phyloP scores from a whole-genome alignment of 1,284 basidiomycete species.

The Sparassis latifolia region DNA sequence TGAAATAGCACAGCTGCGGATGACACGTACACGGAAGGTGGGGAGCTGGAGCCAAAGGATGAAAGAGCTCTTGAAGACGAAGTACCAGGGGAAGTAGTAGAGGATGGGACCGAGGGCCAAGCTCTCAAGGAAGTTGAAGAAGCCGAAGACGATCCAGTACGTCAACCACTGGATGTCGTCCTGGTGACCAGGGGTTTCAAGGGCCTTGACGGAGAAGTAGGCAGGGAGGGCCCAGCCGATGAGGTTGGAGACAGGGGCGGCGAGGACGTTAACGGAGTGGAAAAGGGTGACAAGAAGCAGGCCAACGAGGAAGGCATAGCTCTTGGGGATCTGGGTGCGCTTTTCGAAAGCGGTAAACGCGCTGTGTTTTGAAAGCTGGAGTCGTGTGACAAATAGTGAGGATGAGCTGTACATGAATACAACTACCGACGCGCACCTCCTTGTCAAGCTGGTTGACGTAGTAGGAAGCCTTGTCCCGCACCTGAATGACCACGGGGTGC shows the following conservation, averaged over 20 bases:
- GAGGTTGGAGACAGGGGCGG: slow-evolving; percentile 77
- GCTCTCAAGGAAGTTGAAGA: slow-evolving; percentile 81
- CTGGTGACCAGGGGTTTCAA: slow-evolving; percentile 65
- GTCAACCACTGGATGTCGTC: slow-evolving; percentile 88
- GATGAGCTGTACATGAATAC: slow-evolving; percentile 1
- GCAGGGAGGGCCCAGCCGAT: slow-evolving; percentile 82
- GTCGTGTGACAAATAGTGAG: slow-evolving; percentile 13
- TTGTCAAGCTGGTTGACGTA: slow-evolving; percentile 88
- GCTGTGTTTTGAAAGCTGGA: slow-evolving; percentile 88
- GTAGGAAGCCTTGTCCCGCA: slow-evolving; percentile 66
- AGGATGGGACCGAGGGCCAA: slow-evolving; percentile 69
- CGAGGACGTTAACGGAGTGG: slow-evolving; percentile 79
- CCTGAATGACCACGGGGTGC: slow-evolving; percentile 81
- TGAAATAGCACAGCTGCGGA: slow-evolving; percentile 6
- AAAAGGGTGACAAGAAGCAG: slow-evolving; percentile 59
- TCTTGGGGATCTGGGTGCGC: slow-evolving; percentile 90
- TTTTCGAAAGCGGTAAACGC: slow-evolving; percentile 79
- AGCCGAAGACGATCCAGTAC: slow-evolving; percentile 84
- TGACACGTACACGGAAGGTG: slow-evolving; percentile 63
- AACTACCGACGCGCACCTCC: slow-evolving; percentile 53
- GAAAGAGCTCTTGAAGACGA: slow-evolving; percentile 83
- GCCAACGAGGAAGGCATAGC: slow-evolving; percentile 80
- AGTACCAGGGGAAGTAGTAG: slow-evolving; percentile 87
- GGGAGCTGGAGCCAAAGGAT: slow-evolving; percentile 85
- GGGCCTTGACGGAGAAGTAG: slow-evolving; percentile 81